Conservation (phyloP, 257 asterid species). For the Solanum bulbocastanum region DNA sequence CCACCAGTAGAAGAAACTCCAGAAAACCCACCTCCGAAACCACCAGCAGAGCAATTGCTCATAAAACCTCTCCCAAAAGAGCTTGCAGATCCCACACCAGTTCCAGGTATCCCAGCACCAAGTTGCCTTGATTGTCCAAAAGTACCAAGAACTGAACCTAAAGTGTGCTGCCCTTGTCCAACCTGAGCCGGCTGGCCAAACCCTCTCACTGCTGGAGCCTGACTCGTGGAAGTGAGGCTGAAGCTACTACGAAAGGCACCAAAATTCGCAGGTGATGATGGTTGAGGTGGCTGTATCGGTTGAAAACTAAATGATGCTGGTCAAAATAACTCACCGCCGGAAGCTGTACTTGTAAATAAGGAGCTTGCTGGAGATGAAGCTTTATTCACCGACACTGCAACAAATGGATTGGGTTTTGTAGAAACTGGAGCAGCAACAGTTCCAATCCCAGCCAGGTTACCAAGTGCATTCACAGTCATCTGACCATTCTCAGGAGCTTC, state of each 20-base stretch:
- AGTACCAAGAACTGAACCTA: slow-evolving; percentile 80
- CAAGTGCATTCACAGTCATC: slow-evolving; percentile 33
- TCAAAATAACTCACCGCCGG: slow-evolving; percentile 62
- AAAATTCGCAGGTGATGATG: slow-evolving; percentile 25
- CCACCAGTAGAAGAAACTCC: slow-evolving; percentile 36
- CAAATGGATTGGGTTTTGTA: slow-evolving; percentile 63
- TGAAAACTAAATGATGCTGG: slow-evolving; percentile 81
- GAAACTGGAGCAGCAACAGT: slow-evolving; percentile 25
- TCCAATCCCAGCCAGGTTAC: slow-evolving; percentile 56
- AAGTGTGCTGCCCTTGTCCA: slow-evolving; percentile 73
- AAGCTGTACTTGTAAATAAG: slow-evolving; percentile 24
- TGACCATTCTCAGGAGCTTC: slow-evolving; percentile 71
- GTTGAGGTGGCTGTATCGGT: slow-evolving; percentile 36
- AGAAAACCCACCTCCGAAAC: slow-evolving; percentile 43
- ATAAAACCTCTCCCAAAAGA: slow-evolving; percentile 34
- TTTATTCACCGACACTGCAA: slow-evolving; percentile 22
- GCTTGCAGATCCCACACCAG: slow-evolving; percentile 38
- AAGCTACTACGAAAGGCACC: slow-evolving; percentile 26
- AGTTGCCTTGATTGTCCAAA: slow-evolving; percentile 94
- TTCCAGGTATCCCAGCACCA: slow-evolving; percentile 63
- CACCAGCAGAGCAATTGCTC: slow-evolving; percentile 24
- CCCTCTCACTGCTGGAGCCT: slow-evolving; percentile 38
- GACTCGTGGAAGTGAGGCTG: slow-evolving; percentile 29
- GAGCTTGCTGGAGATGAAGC: slow-evolving; percentile 28
- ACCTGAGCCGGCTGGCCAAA: slow-evolving; percentile 72